Percentiles rank a stretch among this genome's conserved stretches.
Conservation (phyloP, 805 yeast species). For the Wickerhamomyces canadensis region DNA sequence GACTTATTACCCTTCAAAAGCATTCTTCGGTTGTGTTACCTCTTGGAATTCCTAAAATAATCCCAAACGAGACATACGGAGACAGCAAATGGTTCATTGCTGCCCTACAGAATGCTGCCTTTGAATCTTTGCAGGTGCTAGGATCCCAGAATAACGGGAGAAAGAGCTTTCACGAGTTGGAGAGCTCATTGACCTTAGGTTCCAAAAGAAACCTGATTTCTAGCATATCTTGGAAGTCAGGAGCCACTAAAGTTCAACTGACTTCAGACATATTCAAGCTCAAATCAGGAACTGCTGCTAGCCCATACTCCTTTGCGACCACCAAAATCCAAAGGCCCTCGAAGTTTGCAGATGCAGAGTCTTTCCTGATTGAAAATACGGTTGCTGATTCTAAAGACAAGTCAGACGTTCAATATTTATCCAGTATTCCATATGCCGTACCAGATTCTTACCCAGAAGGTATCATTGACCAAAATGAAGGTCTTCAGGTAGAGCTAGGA, state of each 20-base stretch:
- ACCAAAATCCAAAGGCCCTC: constrained; percentile 21
- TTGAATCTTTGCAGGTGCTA: constrained; percentile 40
- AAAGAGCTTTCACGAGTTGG: constrained; percentile 38
- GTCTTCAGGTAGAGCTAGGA: constrained; percentile 14
- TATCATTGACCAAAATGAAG: constrained; percentile 12
- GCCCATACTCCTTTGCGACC: constrained; percentile 23
- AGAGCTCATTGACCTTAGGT: constrained; percentile 36
- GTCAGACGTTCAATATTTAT: constrained; percentile 4
- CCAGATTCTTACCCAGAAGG: constrained; percentile 30
- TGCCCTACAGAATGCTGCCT: constrained; percentile 31
- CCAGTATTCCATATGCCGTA: constrained; percentile 13
- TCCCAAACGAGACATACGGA: constrained; percentile 17
- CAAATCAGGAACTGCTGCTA: neutral
- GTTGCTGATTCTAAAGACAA: constrained; percentile 3
- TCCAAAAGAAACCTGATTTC: constrained; percentile 44
- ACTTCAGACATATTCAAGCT: constrained; percentile 4
- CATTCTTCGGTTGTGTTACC: constrained; percentile 56
- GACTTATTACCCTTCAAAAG: constrained; percentile 39
- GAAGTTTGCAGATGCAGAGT: constrained; percentile 1
- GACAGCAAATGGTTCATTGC: constrained; percentile 37
- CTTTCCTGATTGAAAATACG: neutral
- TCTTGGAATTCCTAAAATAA: constrained; percentile 26
- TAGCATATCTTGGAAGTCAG: constrained; percentile 22
- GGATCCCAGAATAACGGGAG: constrained; percentile 31
- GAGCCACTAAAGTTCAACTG: constrained; percentile 4